Conservation (phyloP, 306 rosid genomes). For the Medicago truncatula region MtrunA17r5.0-ANR NC_053048.1:33716501-33717000, state of each 20-base stretch:
- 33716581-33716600: constrained; percentile 31
- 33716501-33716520: neutral
- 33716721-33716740: neutral
- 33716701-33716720: neutral
- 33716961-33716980: no score
- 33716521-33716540: neutral
- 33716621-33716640: constrained; percentile 15
- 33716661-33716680: neutral
- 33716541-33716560: constrained; percentile 18
- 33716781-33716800: neutral
- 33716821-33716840: neutral
- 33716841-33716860: neutral
- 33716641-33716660: constrained; percentile 33
- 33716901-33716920: neutral
- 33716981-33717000: neutral
- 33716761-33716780: neutral
- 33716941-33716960: neutral
- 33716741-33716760: neutral
- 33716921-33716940: neutral
- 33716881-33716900: neutral
- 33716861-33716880: neutral
- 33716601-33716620: constrained; percentile 21
- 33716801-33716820: neutral
- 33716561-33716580: constrained; percentile 24
- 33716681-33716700: constrained; percentile 18